Conservation (phyloP, 495 filamentous ascomycete genomes). For the Tuber melanosporum region DNA sequence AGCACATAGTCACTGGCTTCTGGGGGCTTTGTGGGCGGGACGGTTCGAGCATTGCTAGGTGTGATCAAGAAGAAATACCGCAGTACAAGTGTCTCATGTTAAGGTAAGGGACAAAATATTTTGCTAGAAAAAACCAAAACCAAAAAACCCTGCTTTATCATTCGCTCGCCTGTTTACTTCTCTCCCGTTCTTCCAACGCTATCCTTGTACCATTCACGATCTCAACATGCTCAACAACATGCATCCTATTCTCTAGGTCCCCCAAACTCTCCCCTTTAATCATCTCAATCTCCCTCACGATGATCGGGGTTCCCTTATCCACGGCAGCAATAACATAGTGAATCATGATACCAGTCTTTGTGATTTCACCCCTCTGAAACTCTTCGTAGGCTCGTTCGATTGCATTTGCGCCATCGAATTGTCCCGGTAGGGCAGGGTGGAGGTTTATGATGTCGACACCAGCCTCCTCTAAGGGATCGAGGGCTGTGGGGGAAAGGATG, state of each 20-base stretch:
- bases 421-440: slow-evolving; percentile 70
- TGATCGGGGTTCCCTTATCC: slow-evolving; percentile 69
- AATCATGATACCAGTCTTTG: slow-evolving; percentile 83
- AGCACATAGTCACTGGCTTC: too few relatives aligned
- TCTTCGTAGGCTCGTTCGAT: slow-evolving; percentile 74
- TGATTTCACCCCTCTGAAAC: slow-evolving; percentile 60
- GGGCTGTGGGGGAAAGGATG: slow-evolving; percentile 57
- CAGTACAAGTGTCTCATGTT: background rate
- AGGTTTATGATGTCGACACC: slow-evolving; percentile 73
- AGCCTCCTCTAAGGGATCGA: slow-evolving; percentile 57
- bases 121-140: background rate
- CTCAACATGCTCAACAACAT: slow-evolving; percentile 60
- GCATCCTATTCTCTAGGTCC: slow-evolving; percentile 63
- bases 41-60: background rate
- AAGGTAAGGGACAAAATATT: background rate
- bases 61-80: background rate
- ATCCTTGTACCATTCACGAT: slow-evolving; percentile 63
- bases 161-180: slow-evolving; percentile 38
- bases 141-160: background rate
- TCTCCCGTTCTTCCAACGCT: slow-evolving; percentile 49
- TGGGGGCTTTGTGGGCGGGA: background rate
- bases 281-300: slow-evolving; percentile 65
- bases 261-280: slow-evolving; percentile 59
- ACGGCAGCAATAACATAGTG: slow-evolving; percentile 82
- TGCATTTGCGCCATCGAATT: slow-evolving; percentile 71